Base-by-base conservation (phyloP, 495 filamentous ascomycete genomes). In the Aspergillus biplanus region DNA sequence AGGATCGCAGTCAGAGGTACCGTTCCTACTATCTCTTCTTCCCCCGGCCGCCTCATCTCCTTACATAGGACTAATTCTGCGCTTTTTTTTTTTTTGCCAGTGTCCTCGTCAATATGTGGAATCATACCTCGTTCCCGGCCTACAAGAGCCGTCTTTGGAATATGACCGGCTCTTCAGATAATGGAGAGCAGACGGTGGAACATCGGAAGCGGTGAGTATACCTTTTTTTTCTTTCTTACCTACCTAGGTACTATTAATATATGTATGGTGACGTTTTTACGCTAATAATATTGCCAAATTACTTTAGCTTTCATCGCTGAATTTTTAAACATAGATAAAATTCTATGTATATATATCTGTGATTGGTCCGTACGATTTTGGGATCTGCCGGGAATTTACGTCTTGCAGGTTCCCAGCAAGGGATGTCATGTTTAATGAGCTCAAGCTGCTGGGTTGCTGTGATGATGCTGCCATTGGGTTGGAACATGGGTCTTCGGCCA, bases 41-140 rank as follows among this genome's bases (percentile, higher is more conserved):
- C 33, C 27, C 42, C 52, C n/a, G n/a, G n/a, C n/a, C 55, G 18
- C 35, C 12, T 31, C 49, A 3, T 18, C 46, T 33, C 65, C 27
- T 52, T 16, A 56, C 44, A 16, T 27, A 27, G 21, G 21, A 27
- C 21, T 27, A 27, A 27, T 27, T 27, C 21, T 27, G 21, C 21
- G 1, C 21, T 27, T 27, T 27, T n/a, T n/a, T 27, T 55, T 34
- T 48, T 52, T n/a, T 33, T 11, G 11, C 32, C 61, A 86, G 83
- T 69, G 66, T 88, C 68, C 79, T 92, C 48, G 89, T 92, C 58
- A 92, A 92, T 67, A 89, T 90, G 18, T 93, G 90, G 90, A 91
- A 92, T 69, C 77, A 90, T 63, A 85, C 79, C 57, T 77, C 79
- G 59, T 79, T 82, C 76, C 85, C 85, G 27, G 82, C 75, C 21